These are phyloP conservation scores for Carex kokanica DNA, from an alignment of 176 grass and related monocot species.

Conservation along the genomic window DNA sequence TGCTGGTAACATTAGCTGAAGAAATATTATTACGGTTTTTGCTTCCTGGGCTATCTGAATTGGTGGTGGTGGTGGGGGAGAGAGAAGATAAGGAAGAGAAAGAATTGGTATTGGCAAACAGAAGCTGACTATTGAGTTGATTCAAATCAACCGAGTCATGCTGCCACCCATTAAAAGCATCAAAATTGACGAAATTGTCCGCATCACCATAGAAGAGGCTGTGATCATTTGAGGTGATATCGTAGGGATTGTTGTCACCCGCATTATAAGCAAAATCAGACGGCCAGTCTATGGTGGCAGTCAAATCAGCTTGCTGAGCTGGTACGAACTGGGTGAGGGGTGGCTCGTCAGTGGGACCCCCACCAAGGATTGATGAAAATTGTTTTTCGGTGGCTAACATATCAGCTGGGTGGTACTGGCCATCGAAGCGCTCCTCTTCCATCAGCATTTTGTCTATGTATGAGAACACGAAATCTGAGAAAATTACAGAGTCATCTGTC, in stretches of 20 bases:
- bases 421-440: constrained; percentile 68
- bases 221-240: constrained; percentile 26
- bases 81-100: constrained; percentile 14
- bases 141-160: neutral
- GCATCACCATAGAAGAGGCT: constrained; percentile 22
- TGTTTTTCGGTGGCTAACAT: constrained; percentile 44
- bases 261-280: constrained; percentile 14
- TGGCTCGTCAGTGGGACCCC: constrained; percentile 5
- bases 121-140: constrained; percentile 17
- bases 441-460: constrained; percentile 71
- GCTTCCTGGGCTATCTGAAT: constrained; percentile 19
- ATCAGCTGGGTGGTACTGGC: constrained; percentile 46
- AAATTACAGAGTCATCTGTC: constrained; percentile 14
- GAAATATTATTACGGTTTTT: neutral
- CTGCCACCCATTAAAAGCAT: neutral
- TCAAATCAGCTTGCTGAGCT: neutral
- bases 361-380: constrained; percentile 42
- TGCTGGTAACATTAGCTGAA: constrained; percentile 9
- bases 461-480: constrained; percentile 52
- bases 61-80: constrained; percentile 7
- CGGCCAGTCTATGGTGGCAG: neutral
- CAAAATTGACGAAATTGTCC: neutral
- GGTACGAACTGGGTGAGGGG: neutral
- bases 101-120: constrained; percentile 11
- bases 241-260: neutral